Percentiles rank a stretch among this genome's conserved stretches.
Conservation (phyloP, 805 yeast genomes). For the Ogataea methylovora region DNA sequence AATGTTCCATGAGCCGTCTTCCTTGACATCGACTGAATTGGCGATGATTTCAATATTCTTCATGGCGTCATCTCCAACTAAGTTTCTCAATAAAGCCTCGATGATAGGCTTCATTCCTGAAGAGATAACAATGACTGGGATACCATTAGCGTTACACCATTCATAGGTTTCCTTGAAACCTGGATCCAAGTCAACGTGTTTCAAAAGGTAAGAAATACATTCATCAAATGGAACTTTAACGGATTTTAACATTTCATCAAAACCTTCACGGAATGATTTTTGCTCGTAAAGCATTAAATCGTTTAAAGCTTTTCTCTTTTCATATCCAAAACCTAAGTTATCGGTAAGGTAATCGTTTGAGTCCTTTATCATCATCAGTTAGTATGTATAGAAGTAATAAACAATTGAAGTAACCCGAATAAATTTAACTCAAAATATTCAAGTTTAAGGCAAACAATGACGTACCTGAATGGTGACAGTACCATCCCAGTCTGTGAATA, state of each 20-base stretch:
- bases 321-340: slow-evolving; percentile 76
- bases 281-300: slow-evolving; percentile 63
- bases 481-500: slow-evolving; percentile 97
- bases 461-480: slow-evolving; percentile 77
- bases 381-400: too few relatives aligned
- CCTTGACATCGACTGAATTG: slow-evolving; percentile 55
- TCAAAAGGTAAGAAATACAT: slow-evolving; percentile 63
- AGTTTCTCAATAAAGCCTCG: slow-evolving; percentile 59
- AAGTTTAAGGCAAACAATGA: background rate
- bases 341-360: slow-evolving; percentile 91
- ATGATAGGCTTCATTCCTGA: slow-evolving; percentile 94
- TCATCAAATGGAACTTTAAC: slow-evolving; percentile 69
- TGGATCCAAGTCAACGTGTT: slow-evolving; percentile 73
- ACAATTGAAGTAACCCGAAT: too few relatives aligned
- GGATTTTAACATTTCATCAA: slow-evolving; percentile 77
- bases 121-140: slow-evolving; percentile 84
- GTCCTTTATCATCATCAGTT: too few relatives aligned
- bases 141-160: slow-evolving; percentile 64
- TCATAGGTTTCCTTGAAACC: slow-evolving; percentile 79
- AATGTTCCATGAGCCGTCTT: slow-evolving; percentile 70
- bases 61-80: slow-evolving; percentile 67
- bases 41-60: slow-evolving; percentile 72
- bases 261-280: slow-evolving; percentile 75
- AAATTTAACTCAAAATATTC: too few relatives aligned
- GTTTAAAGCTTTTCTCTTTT: slow-evolving; percentile 58